Base-by-base conservation (phyloP, 768 basidiomycete species). In the Coprinopsis strossmayeri region DNA sequence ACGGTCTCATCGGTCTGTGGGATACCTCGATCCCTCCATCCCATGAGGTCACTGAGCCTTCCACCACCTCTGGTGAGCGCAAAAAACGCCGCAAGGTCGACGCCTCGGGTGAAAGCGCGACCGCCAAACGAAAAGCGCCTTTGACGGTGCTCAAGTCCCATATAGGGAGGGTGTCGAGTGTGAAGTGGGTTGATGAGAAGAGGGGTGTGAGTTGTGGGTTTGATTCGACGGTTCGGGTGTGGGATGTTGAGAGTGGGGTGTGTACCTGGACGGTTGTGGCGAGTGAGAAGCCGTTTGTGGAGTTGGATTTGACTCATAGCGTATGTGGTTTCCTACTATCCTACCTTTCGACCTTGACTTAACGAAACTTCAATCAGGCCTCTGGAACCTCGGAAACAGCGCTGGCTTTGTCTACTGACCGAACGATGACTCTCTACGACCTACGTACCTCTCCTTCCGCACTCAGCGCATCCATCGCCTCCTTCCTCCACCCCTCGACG, bases 181-280 rank as follows among this genome's bases (percentile, higher is more conserved):
- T 79, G 2, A 59, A 78, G 0, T 94, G 66, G 71, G 66, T 44
- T 60, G 53, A 34, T 45, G 53, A 40, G 51, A 51, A 42, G 28
- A 60, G 45, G 58, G 92, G 83, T 24, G 80, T 82, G 53, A 91
- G 87, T 56, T 85, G 84, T 59, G 88, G 90, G 0, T 90, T 91
- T 60, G 94, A 96, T 65, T 95, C 93, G 24, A 91, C 91, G 0
- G 81, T 97, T 3, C 74, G 91, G 20, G 69, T 74, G 1, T 99
- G 95, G 95, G 91, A 96, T 59, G 71, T 85, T 2, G 86, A 90
- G 55, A 75, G 70, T 32, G 91, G 87, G 2, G 65, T 90, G 3
- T 91, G 86, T 51, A 69, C 73, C 0, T 62, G 76, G 37, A 89
- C 87, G 0, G 79, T 88, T 38, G 87, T 73, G 10, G 76, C 80